Evolutionary conservation across 2,329 filamentous ascomycete genomes (phyloP).

Genomic region (Xylariaceae sp.): DNA sequence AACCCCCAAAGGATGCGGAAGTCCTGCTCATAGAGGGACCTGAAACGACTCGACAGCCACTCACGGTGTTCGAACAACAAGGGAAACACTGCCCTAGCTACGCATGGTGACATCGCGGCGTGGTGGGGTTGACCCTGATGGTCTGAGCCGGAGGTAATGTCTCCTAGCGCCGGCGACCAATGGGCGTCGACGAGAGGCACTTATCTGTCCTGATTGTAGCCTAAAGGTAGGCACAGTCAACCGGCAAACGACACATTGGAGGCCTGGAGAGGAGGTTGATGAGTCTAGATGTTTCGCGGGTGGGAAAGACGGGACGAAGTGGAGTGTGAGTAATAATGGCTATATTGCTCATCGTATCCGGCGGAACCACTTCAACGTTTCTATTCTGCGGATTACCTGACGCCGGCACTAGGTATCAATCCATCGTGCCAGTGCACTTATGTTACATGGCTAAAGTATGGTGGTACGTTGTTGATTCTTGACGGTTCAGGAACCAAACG

Average conservation of each 20-base stretch:
- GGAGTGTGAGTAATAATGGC: conserved; percentile 14
- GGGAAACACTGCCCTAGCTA: neutral
- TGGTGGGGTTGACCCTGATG: conserved; percentile 24
- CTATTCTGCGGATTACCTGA: neutral
- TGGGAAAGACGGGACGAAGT: conserved; percentile 5
- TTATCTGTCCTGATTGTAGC: conserved; percentile 13
- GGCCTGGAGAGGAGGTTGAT: conserved; percentile 7
- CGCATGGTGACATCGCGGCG: conserved; percentile 28
- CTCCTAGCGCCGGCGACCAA: conserved; percentile 24
- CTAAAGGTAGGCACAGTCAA: conserved; percentile 6
- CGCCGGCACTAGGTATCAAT: neutral
- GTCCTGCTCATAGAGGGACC: conserved; percentile 14
- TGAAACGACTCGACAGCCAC: conserved; percentile 18
- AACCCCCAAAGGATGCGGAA: conserved; percentile 11
- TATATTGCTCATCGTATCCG: conserved; percentile 18
- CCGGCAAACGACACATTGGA: conserved; percentile 4
- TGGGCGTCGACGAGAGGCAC: conserved; percentile 22
- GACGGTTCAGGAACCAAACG: neutral
- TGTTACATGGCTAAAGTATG: neutral
- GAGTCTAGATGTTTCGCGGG: neutral
- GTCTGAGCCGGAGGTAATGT: conserved; percentile 10
- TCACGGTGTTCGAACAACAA: neutral
- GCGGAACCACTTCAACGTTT: conserved; percentile 7
- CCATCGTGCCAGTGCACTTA: neutral
- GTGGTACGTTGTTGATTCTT: neutral